Evolutionary conservation across 2,329 filamentous ascomycete species (phyloP).

Genomic region (Hypoxylon sp.): DNA sequence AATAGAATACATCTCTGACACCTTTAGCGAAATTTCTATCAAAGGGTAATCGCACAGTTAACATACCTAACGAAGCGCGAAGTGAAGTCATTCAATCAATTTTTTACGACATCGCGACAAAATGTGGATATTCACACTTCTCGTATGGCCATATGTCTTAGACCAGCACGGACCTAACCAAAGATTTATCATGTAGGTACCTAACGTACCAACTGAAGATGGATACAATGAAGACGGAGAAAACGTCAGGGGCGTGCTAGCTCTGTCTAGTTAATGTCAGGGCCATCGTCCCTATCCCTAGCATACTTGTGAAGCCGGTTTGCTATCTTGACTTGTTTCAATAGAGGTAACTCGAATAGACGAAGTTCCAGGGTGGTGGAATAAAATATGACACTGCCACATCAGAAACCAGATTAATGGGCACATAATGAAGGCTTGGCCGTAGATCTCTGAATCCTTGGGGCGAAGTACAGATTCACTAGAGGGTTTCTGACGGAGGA

Average conservation of each 20-base stretch:
- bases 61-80: too few relatives aligned
- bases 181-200: not conserved
- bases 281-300: not conserved
- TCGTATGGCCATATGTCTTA: not conserved
- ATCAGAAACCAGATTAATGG: not conserved
- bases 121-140: too few relatives aligned
- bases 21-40: too few relatives aligned
- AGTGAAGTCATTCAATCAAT: too few relatives aligned
- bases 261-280: not conserved
- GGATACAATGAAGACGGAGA: not conserved
- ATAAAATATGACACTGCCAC: not conserved
- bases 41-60: too few relatives aligned
- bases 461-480: slow-evolving; percentile 12
- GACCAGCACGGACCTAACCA: not conserved
- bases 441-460: not conserved
- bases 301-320: not conserved
- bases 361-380: not conserved
- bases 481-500: slow-evolving; percentile 1
- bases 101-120: too few relatives aligned
- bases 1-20: too few relatives aligned
- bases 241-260: too few relatives aligned
- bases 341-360: not conserved
- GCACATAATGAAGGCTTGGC: slow-evolving; percentile 9
- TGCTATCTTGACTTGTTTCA: not conserved
- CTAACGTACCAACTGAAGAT: not conserved